Base-by-base conservation (phyloP, 371 early-diverging fungal species). In the Mucor piriformis region DNA sequence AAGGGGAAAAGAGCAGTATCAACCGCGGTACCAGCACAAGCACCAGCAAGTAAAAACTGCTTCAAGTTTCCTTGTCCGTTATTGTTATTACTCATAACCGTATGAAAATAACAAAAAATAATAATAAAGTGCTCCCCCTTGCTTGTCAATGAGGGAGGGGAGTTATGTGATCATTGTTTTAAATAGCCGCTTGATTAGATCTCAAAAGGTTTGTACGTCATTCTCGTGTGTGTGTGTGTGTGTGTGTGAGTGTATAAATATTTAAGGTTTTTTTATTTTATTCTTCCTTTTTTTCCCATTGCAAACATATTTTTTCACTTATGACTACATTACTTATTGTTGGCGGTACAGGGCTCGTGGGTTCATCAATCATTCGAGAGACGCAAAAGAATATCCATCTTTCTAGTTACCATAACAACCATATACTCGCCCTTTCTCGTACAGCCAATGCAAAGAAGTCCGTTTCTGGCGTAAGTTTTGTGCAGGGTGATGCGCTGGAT, bases 1-100 rank as follows among this genome's bases (percentile, higher is more conserved):
- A 97, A 76, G 7, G 97, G 97, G 57, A 89, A 97, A 37, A 96
- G 73, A 8, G 83, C 85, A 16, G 92, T 89, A 69, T 97, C 97
- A 15, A 97, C 92, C 3, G 89, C 86, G 21, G 89, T 91, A 33
- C 93, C 93, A 6, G 94, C 92, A 53, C 88, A 62, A 16, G 82
- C 92, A 67, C 93, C 93, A n/a, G 93, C 90, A 77, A 86, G 63
- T 51, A 78, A 66, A 40, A 76, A 73, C 57, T 79, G 77, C 53
- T 72, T 73, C 12, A 77, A 62, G 46, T 70, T 79, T 40, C 72
- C 66, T 56, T 74, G 74, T 37, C 62, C 50, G 33, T 56, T 42
- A n/a, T 49, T 38, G 47, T 58, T 50, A 21, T 43, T 50, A 38
- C 16, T 50, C 18, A 13, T 29, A 32, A 16, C 0, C 6, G 32